A percentile compares a stretch with the other conserved stretches of the same genome.
Evolutionary conservation across 768 basidiomycete species (phyloP).

Genomic region (Podaxis pistillaris): DNA sequence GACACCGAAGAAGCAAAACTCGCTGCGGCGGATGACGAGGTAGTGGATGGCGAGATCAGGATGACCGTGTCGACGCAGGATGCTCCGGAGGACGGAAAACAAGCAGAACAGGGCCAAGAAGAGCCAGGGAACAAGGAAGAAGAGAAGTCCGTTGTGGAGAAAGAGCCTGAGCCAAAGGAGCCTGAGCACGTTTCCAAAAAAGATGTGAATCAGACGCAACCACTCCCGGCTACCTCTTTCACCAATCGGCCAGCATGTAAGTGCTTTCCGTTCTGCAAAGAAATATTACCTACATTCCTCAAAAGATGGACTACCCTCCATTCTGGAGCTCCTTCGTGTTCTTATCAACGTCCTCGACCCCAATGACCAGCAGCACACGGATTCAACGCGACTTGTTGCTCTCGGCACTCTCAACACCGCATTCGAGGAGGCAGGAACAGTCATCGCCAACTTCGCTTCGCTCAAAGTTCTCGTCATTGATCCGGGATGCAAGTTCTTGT

Average conservation of each 20-base stretch:
- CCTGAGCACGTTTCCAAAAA: conserved; percentile 15
- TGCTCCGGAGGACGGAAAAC: conserved; percentile 20
- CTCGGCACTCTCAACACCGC: conserved; percentile 85
- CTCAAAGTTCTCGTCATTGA: conserved; percentile 78
- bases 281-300: conserved; percentile 8
- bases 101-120: conserved; percentile 20
- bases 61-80: conserved; percentile 53
- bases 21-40: conserved; percentile 46
- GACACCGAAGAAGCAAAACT: conserved; percentile 68
- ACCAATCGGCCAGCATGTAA: conserved; percentile 41
- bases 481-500: conserved; percentile 92
- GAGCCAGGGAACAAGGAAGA: neutral
- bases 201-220: conserved; percentile 18
- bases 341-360: conserved; percentile 95
- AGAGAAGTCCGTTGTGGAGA: neutral
- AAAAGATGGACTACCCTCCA: conserved; percentile 86
- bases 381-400: conserved; percentile 89
- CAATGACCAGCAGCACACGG: conserved; percentile 91
- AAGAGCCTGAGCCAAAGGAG: neutral
- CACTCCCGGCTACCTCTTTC: conserved; percentile 24
- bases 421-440: conserved; percentile 79
- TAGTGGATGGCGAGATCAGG: conserved; percentile 53
- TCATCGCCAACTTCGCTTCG: conserved; percentile 76
- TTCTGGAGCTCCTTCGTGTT: conserved; percentile 89
- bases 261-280: conserved; percentile 18